Base-by-base conservation (phyloP, 2,329 filamentous ascomycete species). In the Phialemonium atrogriseum region DNA sequence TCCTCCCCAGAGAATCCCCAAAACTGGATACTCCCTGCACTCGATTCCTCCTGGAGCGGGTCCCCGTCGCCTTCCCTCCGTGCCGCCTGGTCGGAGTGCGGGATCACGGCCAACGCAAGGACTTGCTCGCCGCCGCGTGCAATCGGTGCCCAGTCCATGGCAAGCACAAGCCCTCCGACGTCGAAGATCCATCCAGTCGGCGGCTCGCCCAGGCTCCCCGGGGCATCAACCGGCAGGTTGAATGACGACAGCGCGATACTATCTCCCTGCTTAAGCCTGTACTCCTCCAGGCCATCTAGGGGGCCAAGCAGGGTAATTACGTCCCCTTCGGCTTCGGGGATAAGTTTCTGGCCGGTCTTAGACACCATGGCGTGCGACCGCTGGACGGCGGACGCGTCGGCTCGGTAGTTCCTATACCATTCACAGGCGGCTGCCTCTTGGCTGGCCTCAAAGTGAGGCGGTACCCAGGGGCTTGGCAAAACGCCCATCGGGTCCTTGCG, bases 141-240 rank as follows among this genome's bases (percentile, higher is more conserved):
- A 2, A 51, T 41, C 3, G 66, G 63, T 1, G 64, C 66, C 73
- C 73, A 77, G 27, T 60, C 64, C 49, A 76, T 63, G 16, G 62
- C 56, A 5, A 68, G 49, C 5, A 71, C 62, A 10, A 73, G 58
- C 30, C 72, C 71, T 9, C 68, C 70, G 0, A 64, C 57, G 36
- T 77, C 66, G 10, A 77, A 44, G 40, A 74, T 53, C 68, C 68
- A 75, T 4, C 68, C 70, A 43, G 45, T 17, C n/a, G 43, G 27
- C 13, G 25, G 33, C 10, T 35, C 26, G n/a, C 38, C 33, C 7
- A 12, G 10, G 3, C 22, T 14, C 13, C 41, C 38, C 15, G 37
- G 13, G 11, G 35, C 35, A 8, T 36, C 32, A 3, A 39, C 16
- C 4, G 42, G 41, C 7, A 41, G 28, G 0, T 45, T 47, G 2